phyloP scores from a whole-genome alignment of 1,139 yeast species.

The Nematodospora anomalae region DNA sequence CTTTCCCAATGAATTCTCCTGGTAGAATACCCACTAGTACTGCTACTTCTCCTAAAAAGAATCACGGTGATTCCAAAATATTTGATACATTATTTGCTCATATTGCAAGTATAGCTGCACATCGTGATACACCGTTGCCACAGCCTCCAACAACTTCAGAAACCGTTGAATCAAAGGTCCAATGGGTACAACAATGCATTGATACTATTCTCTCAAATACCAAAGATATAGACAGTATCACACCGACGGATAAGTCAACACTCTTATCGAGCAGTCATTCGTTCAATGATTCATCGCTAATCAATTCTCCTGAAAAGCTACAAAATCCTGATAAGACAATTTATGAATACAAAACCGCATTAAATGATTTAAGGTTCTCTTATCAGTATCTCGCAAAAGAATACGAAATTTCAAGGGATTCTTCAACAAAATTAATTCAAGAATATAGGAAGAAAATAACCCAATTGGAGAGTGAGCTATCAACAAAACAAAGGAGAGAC shows the following conservation, averaged over 20 bases:
- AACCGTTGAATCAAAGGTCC: slow-evolving; percentile 32
- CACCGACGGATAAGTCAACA: neutral
- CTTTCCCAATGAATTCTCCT: slow-evolving; percentile 8
- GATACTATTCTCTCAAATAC: slow-evolving; percentile 31
- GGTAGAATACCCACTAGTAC: slow-evolving; percentile 4
- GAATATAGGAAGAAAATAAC: slow-evolving; percentile 48
- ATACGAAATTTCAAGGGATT: slow-evolving; percentile 56
- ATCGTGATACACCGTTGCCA: slow-evolving; percentile 49
- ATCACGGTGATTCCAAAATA: slow-evolving; percentile 2
- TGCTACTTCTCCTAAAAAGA: slow-evolving; percentile 9
- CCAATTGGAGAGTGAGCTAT: slow-evolving; percentile 42
- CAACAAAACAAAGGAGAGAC: slow-evolving; percentile 1
- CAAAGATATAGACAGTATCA: slow-evolving; percentile 1
- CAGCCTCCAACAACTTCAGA: slow-evolving; percentile 29
- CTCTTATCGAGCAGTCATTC: slow-evolving; percentile 8
- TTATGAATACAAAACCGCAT: slow-evolving; percentile 52
- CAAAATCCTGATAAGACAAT: slow-evolving; percentile 22
- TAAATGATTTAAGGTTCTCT: slow-evolving; percentile 61
- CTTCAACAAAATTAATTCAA: slow-evolving; percentile 47
- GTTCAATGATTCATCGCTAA: slow-evolving; percentile 11
- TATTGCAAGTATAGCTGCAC: slow-evolving; percentile 56
- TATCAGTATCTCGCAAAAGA: slow-evolving; percentile 63
- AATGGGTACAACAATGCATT: slow-evolving; percentile 59
- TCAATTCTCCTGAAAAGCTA: slow-evolving; percentile 2
- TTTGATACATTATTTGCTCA: slow-evolving; percentile 54